phyloP scores from a whole-genome alignment of 2,329 filamentous ascomycete species.

The Rhynchosporium graminicola region DNA sequence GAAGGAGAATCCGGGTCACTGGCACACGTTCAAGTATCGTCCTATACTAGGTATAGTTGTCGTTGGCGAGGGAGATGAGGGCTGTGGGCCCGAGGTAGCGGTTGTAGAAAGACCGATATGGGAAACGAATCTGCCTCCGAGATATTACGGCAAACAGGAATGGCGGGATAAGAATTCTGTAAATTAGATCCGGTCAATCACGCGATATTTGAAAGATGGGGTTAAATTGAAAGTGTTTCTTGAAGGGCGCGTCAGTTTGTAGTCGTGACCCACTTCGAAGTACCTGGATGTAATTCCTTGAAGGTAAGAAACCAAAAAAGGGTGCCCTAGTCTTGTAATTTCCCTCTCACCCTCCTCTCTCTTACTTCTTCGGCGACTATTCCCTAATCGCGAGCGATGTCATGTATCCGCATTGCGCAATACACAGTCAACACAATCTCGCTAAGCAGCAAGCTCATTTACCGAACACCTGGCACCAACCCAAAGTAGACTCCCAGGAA shows the following conservation, averaged over 20 bases:
- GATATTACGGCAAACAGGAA: constrained; percentile 63
- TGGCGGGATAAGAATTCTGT: constrained; percentile 37
- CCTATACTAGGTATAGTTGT: constrained; percentile 78
- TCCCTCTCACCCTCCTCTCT: too few relatives aligned
- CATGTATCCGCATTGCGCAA: too few relatives aligned
- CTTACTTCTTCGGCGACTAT: too few relatives aligned
- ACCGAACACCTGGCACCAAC: neutral
- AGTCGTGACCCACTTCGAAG: too few relatives aligned
- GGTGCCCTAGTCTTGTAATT: too few relatives aligned
- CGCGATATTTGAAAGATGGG: too few relatives aligned
- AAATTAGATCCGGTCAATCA: neutral
- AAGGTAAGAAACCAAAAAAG: too few relatives aligned
- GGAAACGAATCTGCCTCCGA: constrained; percentile 75
- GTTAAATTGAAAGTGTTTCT: neutral
- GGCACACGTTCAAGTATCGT: constrained; percentile 90
- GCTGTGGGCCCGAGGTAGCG: constrained; percentile 68
- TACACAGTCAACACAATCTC: neutral
- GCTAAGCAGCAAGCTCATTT: neutral
- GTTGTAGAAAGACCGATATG: constrained; percentile 86
- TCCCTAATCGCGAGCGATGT: too few relatives aligned
- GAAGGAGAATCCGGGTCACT: constrained; percentile 43
- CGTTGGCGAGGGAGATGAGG: constrained; percentile 39
- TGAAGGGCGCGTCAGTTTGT: neutral
- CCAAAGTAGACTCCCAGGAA: too few relatives aligned
- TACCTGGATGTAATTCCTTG: too few relatives aligned